Evolutionary conservation across 75 land plant genomes (phyloP).

Genomic region (Sequoia sempervirens): DNA sequence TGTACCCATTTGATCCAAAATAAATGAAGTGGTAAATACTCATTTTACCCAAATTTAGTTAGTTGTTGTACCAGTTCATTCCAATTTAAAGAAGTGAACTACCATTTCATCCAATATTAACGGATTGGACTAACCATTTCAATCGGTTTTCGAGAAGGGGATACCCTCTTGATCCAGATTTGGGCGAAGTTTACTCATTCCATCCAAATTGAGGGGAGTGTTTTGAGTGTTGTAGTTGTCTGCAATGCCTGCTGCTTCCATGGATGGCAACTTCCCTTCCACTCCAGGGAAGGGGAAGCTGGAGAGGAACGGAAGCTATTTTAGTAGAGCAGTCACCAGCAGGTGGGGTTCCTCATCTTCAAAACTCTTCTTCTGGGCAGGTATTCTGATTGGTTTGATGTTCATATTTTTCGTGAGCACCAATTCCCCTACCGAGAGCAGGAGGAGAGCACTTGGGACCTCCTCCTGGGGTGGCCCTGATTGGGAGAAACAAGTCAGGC

Average conservation of each 20-base stretch:
- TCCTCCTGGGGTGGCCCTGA: slow-evolving; percentile 36
- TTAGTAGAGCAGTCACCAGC: slow-evolving; percentile 40
- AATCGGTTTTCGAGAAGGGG: not conserved
- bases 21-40: too few species aligned
- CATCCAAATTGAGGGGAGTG: not conserved
- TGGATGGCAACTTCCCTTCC: slow-evolving; percentile 36
- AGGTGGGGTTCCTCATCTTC: slow-evolving; percentile 45
- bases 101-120: not conserved
- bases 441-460: slow-evolving; percentile 22
- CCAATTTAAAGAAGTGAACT: not conserved
- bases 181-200: not conserved
- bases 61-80: not conserved
- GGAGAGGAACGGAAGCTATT: slow-evolving; percentile 63
- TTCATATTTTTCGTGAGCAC: slow-evolving; percentile 52
- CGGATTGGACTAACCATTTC: not conserved
- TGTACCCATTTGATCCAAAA: not conserved
- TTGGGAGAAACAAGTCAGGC: slow-evolving; percentile 50
- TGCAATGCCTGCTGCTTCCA: slow-evolving; percentile 6
- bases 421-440: slow-evolving; percentile 39
- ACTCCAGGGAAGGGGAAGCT: slow-evolving; percentile 62
- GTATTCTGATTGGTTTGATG: slow-evolving; percentile 37
- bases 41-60: too few species aligned
- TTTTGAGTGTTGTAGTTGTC: not conserved
- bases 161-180: not conserved
- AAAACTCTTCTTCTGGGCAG: slow-evolving; percentile 55